These are phyloP conservation scores for Coemansia sp. DNA, from an alignment of 192 early-diverging fungal genomes.

Conservation along the genomic window DNA sequence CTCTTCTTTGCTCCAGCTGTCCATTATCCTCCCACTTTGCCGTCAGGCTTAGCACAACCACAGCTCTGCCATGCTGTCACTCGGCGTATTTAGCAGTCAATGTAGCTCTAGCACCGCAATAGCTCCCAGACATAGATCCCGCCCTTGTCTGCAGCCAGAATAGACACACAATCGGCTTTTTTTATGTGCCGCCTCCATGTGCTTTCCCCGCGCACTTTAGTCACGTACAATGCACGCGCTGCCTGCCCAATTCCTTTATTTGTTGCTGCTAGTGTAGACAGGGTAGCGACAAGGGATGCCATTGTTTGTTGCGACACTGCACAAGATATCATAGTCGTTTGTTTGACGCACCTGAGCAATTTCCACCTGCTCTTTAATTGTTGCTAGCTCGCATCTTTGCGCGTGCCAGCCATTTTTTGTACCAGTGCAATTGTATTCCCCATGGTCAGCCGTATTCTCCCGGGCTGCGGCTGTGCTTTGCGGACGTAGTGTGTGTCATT, in stretches of 20 bases:
- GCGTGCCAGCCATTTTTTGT: neutral
- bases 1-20: neutral
- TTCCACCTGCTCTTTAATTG: neutral
- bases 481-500: neutral
- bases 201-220: constrained; percentile 4
- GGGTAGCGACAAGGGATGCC: neutral
- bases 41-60: neutral
- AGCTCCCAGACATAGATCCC: neutral
- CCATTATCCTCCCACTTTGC: neutral
- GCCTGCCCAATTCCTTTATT: neutral
- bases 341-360: neutral
- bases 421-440: neutral
- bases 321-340: neutral
- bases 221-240: constrained; percentile 6
- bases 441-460: neutral
- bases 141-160: neutral
- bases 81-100: neutral
- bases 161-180: neutral
- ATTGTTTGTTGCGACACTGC: neutral
- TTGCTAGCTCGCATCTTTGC: neutral
- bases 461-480: neutral
- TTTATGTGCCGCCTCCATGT: constrained; percentile 1
- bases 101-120: neutral
- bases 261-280: constrained; percentile 5
- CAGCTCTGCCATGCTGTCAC: too few species aligned